Evolutionary conservation across 768 basidiomycete genomes (phyloP).

Genomic region (Hysterangium stoloniferum): DNA sequence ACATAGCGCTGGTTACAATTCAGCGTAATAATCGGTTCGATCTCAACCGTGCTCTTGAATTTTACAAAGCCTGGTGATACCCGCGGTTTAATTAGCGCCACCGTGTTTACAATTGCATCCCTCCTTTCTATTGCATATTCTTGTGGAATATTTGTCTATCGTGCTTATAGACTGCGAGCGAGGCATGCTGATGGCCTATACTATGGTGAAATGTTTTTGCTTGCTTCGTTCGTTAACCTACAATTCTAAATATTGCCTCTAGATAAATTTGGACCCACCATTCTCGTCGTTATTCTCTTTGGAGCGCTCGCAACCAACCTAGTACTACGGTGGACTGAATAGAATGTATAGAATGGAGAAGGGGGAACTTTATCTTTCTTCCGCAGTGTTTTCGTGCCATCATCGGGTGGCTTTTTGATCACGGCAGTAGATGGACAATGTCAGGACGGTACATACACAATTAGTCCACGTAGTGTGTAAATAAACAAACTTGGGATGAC

Average conservation of each 20-base stretch:
- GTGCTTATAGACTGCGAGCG: conserved; percentile 58
- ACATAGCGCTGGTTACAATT: conserved; percentile 83
- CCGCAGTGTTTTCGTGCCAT: no score
- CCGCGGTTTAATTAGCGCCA: conserved; percentile 77
- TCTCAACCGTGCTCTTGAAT: conserved; percentile 85
- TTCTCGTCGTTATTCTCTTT: conserved; percentile 63
- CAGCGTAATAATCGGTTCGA: conserved; percentile 79
- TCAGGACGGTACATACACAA: no score
- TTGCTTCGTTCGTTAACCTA: neutral
- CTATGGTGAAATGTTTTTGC: conserved; percentile 30
- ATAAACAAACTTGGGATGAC: no score
- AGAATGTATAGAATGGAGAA: neutral
- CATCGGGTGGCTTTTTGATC: no score
- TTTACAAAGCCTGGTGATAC: conserved; percentile 69
- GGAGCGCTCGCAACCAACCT: conserved; percentile 70
- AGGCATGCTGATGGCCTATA: conserved; percentile 75
- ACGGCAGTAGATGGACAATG: no score
- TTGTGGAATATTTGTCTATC: conserved; percentile 71
- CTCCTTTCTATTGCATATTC: conserved; percentile 84
- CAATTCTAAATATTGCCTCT: neutral
- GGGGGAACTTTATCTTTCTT: no score
- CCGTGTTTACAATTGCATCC: conserved; percentile 84
- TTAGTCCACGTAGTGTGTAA: no score
- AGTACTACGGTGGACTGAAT: conserved; percentile 38
- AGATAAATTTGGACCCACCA: conserved; percentile 80